Base-by-base conservation (phyloP, 2,329 filamentous ascomycete species). In the Phialemoniopsis sp. region DNA sequence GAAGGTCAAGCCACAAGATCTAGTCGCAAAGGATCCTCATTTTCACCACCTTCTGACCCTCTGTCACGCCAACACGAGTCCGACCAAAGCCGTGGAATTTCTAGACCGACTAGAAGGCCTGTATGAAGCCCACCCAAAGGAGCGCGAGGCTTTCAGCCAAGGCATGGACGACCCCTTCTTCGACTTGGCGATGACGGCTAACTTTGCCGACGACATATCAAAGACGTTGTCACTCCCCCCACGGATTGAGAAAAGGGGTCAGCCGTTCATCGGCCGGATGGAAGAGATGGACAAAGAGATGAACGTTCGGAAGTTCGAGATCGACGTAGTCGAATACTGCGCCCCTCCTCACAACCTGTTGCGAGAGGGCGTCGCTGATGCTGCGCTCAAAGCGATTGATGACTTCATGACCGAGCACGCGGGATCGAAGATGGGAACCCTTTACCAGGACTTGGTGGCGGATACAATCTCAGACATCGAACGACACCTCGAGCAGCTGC, bases 1-100 rank as follows among this genome's bases (percentile, higher is more conserved):
- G 43, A 76, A 67, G 32, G 56, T 50, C 13, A 64, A 67, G 2
- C 63, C 65, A 0, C 63, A 67, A 2, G 48, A 55, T 2, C 45
- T 73, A 3, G 62, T 57, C 1, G 45, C 53, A 8, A 48, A 52
- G 1, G 46, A 72, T 16, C 59, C 64, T 2, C 64, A 68, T 21
- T 50, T 73, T 4, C 57, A 67, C 39, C 67, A 66, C 43, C 47
- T 73, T 14, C 50, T 75, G 7, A 63, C 60, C 3, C 64, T 75
- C 2, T 73, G 67, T 36, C 60, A 68, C 7, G 36, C 52, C 0
- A 57, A 64, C 1, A 64, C 56, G 1, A n/a, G n/a, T n/a, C 6
- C 6, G 6, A 26, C 21, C 21, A 26, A 10, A 26, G 21, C 6
- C 6, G 21, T 26, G 6, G 21, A 6, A 26, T 10, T 6, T 10